A percentile compares a stretch with the other conserved stretches of the same genome.
phyloP scores from a whole-genome alignment of 73 alveolate genomes.

The Tetrahymena thermophila region DNA sequence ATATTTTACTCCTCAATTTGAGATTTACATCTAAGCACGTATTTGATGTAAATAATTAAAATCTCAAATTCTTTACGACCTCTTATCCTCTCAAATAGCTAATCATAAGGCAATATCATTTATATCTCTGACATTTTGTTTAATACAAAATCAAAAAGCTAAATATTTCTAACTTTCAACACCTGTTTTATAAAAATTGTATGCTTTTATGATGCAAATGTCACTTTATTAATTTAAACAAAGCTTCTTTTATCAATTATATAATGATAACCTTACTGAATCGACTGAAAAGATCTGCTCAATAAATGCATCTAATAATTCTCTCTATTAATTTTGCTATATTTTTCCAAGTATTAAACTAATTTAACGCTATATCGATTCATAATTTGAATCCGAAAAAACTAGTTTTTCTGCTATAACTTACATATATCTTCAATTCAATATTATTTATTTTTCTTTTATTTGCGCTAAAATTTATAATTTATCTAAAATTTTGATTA shows the following conservation, averaged over 20 bases:
- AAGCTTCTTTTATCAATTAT: background rate
- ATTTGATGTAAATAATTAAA: background rate
- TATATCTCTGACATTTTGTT: background rate
- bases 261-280: background rate
- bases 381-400: background rate
- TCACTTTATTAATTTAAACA: background rate
- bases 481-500: background rate
- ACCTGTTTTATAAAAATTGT: background rate
- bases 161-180: background rate
- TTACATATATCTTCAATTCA: background rate
- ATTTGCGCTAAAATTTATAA: background rate
- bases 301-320: background rate
- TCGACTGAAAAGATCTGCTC: background rate
- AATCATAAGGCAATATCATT: background rate
- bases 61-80: background rate
- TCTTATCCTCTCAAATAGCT: background rate
- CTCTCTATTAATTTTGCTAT: background rate
- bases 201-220: background rate
- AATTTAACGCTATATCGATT: background rate
- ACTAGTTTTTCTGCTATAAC: background rate
- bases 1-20: background rate
- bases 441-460: background rate
- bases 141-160: background rate
- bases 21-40: background rate
- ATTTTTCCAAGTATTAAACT: background rate